phyloP scores from a whole-genome alignment of 2,329 filamentous ascomycete species.

The Didymella sp. region DNA sequence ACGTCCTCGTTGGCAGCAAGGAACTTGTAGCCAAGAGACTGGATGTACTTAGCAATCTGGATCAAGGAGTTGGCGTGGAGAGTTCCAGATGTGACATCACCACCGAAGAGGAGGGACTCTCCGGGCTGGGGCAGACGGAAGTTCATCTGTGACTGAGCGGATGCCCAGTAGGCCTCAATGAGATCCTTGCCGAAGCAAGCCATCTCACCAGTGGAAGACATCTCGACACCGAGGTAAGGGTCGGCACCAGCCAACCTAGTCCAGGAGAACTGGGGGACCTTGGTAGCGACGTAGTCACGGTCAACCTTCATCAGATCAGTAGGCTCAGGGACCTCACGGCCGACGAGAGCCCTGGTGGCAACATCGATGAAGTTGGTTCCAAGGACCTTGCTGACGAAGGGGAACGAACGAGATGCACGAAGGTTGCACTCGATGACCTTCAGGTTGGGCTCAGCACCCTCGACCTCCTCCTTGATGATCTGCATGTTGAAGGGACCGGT shows the following conservation, averaged over 20 bases:
- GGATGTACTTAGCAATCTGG: constrained; percentile 83
- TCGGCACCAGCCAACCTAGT: constrained; percentile 96
- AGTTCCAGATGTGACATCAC: constrained; percentile 66
- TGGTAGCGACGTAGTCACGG: constrained; percentile 92
- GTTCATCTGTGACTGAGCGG: constrained; percentile 97
- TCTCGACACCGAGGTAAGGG: constrained; percentile 97
- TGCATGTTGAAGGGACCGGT: constrained; percentile 99
- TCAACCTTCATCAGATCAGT: constrained; percentile 87
- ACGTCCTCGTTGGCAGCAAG: constrained; percentile 83
- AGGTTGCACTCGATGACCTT: constrained; percentile 99
- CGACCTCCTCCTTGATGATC: constrained; percentile 89
- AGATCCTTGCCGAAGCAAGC: constrained; percentile 97
- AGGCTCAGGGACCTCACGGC: constrained; percentile 81
- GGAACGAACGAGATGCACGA: constrained; percentile 95
- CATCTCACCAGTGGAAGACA: constrained; percentile 97
- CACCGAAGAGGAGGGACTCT: constrained; percentile 93
- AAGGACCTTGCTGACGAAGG: constrained; percentile 96
- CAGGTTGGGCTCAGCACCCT: constrained; percentile 75
- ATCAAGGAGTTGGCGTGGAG: constrained; percentile 69
- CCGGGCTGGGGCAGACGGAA: constrained; percentile 95
- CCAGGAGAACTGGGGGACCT: constrained; percentile 99
- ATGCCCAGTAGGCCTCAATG: constrained; percentile 96
- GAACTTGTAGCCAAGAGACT: constrained; percentile 92
- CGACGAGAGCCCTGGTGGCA: constrained; percentile 89
- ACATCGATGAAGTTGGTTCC: constrained; percentile 97